phyloP scores from a whole-genome alignment of 371 early-diverging fungal genomes.

The Haplosporangium sp. region DNA sequence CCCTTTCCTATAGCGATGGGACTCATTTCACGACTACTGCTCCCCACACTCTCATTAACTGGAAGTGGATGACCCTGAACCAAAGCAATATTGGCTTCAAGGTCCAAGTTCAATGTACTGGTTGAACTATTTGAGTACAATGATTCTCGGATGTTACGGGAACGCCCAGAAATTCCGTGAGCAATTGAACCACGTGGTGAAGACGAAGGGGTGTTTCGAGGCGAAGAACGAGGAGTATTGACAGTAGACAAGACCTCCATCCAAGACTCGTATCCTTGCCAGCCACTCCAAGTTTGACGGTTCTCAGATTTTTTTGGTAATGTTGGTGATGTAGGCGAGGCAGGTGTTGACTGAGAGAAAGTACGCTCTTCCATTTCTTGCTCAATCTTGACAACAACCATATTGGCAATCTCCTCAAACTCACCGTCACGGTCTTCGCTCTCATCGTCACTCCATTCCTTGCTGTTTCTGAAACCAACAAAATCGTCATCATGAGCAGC shows the following conservation, averaged over 20 bases:
- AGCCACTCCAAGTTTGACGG: constrained; percentile 53
- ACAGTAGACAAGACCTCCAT: constrained; percentile 46
- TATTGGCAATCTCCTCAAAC: constrained; percentile 36
- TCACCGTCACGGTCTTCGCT: constrained; percentile 19
- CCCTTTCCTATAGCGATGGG: constrained; percentile 22
- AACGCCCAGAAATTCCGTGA: constrained; percentile 25
- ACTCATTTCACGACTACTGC: constrained; percentile 7
- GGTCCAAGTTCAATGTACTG: constrained; percentile 46
- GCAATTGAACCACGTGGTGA: constrained; percentile 44
- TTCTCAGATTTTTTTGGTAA: constrained; percentile 16
- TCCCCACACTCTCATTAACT: constrained; percentile 18
- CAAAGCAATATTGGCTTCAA: constrained; percentile 32
- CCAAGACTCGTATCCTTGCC: constrained; percentile 57
- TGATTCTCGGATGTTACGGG: constrained; percentile 42
- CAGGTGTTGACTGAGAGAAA: constrained; percentile 24
- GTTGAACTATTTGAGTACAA: constrained; percentile 23
- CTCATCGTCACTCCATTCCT: constrained; percentile 25
- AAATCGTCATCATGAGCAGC: constrained; percentile 38
- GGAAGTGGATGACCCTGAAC: constrained; percentile 25
- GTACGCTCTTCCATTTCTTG: constrained; percentile 33
- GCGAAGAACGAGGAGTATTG: constrained; percentile 46
- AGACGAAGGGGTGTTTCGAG: constrained; percentile 34
- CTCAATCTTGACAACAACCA: constrained; percentile 43
- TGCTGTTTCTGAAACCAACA: constrained; percentile 37
- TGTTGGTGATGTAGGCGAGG: constrained; percentile 31